Evolutionary conservation across 139 green algal genomes (phyloP).

Genomic region (Volvox reticuliferus): DNA sequence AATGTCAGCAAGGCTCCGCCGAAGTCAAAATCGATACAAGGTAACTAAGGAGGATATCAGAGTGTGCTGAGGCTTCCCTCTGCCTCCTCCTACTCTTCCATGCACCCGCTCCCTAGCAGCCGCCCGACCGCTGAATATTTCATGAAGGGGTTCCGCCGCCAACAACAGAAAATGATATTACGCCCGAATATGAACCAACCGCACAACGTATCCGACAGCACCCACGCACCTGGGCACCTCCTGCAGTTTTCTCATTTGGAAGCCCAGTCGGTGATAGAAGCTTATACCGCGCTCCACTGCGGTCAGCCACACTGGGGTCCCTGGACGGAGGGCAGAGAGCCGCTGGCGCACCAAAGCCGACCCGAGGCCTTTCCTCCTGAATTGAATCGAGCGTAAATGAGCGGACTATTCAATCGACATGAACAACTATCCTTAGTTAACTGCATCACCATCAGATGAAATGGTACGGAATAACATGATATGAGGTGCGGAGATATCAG

Average conservation of each 20-base stretch:
- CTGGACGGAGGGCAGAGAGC: background rate
- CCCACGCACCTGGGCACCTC: conserved; percentile 25
- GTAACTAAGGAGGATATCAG: background rate
- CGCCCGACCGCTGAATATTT: no score
- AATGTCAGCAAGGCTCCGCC: background rate
- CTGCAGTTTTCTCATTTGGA: background rate
- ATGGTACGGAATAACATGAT: background rate
- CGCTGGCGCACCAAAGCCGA: background rate
- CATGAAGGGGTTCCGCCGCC: no score
- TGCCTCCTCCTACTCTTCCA: background rate
- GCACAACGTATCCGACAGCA: background rate
- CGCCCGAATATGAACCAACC: background rate
- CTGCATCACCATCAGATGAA: background rate
- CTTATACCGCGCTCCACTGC: background rate
- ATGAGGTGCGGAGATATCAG: background rate
- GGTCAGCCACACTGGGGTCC: conserved; percentile 25
- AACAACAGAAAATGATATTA: background rate
- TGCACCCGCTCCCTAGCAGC: background rate
- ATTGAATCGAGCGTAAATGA: background rate
- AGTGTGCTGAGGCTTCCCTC: no score
- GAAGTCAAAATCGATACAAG: background rate
- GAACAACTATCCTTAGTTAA: background rate
- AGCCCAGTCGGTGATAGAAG: conserved; percentile 43
- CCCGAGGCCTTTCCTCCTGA: conserved; percentile 4
- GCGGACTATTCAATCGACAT: background rate